Conservation (phyloP, 306 rosid genomes). For the Vigna radiata region DNA sequence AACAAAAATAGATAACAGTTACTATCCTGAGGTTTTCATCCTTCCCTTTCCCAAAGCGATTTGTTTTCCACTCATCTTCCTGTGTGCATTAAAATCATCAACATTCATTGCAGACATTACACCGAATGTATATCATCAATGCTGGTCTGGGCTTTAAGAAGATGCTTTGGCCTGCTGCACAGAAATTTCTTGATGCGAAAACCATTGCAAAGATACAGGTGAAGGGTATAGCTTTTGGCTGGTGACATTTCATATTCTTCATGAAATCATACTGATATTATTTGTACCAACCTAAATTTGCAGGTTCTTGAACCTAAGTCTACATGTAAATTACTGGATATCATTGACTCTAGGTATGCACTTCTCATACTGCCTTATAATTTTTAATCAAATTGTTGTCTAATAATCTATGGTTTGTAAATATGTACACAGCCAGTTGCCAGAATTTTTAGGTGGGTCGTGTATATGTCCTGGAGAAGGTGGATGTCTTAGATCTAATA, state of each 20-base stretch:
- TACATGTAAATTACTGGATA: constrained; percentile 66
- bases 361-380: constrained; percentile 6
- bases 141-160: constrained; percentile 89
- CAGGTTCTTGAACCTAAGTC: constrained; percentile 81
- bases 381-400: neutral
- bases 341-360: constrained; percentile 71
- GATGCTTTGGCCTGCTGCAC: constrained; percentile 93
- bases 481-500: constrained; percentile 77
- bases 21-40: constrained; percentile 82
- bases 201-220: constrained; percentile 88
- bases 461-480: constrained; percentile 77
- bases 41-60: constrained; percentile 15
- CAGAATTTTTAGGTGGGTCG: constrained; percentile 84
- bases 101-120: constrained; percentile 63
- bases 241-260: neutral
- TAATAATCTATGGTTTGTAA: constrained; percentile 35
- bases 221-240: constrained; percentile 28
- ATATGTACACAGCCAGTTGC: constrained; percentile 72
- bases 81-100: neutral
- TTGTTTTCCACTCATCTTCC: constrained; percentile 16
- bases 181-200: constrained; percentile 79
- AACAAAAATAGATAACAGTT: constrained; percentile 71
- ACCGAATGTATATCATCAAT: constrained; percentile 81
- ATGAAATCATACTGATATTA: constrained; percentile 31
- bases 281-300: constrained; percentile 6